phyloP scores from a whole-genome alignment of 2,329 filamentous ascomycete species.

The Torrubiellomyces zombiae region DNA sequence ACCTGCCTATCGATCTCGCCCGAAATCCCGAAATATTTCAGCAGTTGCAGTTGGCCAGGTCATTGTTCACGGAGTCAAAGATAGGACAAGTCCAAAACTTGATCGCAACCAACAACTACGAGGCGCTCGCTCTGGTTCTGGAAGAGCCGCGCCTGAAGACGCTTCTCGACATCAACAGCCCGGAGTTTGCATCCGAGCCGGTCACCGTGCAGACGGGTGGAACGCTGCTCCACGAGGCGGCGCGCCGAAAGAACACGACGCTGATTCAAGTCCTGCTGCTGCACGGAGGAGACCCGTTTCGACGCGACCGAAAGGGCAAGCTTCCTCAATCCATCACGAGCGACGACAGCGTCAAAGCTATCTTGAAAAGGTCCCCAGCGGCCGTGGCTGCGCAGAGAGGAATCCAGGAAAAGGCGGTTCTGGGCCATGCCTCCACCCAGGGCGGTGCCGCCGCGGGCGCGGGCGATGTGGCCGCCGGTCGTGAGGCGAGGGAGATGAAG shows the following conservation, averaged over 20 bases:
- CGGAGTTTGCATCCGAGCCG: constrained; percentile 72
- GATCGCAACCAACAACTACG: constrained; percentile 57
- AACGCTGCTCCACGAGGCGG: constrained; percentile 83
- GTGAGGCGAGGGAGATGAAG: constrained; percentile 92
- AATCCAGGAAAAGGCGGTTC: constrained; percentile 92
- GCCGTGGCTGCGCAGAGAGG: constrained; percentile 86
- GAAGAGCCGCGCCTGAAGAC: constrained; percentile 76
- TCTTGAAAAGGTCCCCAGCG: constrained; percentile 86
- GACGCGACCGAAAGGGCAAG: constrained; percentile 86
- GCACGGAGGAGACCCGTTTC: constrained; percentile 91
- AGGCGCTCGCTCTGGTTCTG: constrained; percentile 59
- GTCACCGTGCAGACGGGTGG: constrained; percentile 69
- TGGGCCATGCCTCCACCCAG: constrained; percentile 54
- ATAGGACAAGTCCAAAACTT: constrained; percentile 71
- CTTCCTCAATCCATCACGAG: constrained; percentile 92
- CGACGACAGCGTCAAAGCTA: constrained; percentile 73
- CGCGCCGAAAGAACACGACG: constrained; percentile 69
- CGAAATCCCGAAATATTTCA: constrained; percentile 92
- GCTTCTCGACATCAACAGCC: constrained; percentile 79
- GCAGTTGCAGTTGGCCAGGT: constrained; percentile 76
- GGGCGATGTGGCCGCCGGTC: constrained; percentile 49
- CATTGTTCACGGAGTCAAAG: constrained; percentile 76
- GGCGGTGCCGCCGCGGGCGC: constrained; percentile 34
- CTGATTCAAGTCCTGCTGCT: constrained; percentile 81
- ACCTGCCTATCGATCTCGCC: constrained; percentile 74